Evolutionary conservation across 139 green algal species (phyloP).

Genomic region (Chlamydomonas sp.): DNA sequence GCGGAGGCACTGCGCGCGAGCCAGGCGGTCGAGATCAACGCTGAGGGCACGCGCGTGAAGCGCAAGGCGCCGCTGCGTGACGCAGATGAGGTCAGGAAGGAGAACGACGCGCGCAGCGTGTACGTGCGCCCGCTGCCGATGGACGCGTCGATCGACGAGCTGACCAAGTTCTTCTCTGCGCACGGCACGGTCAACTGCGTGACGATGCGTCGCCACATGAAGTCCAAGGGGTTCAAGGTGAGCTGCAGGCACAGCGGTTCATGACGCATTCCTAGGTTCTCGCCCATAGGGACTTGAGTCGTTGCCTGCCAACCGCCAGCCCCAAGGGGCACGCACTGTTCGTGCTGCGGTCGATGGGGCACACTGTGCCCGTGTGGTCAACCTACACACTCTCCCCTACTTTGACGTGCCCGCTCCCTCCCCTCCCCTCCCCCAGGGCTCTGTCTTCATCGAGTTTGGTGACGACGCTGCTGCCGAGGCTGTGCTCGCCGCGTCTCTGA

Average conservation of each 20-base stretch:
- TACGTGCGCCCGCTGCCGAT: slow-evolving; percentile 73
- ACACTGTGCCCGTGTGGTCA: no score
- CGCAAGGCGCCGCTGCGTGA: slow-evolving; percentile 25
- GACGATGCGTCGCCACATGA: slow-evolving; percentile 67
- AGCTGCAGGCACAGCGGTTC: no score
- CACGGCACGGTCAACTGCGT: slow-evolving; percentile 49
- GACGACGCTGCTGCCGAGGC: slow-evolving; percentile 40
- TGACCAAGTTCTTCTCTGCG: slow-evolving; percentile 47
- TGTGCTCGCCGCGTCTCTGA: slow-evolving; percentile 35
- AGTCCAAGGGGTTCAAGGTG: slow-evolving; percentile 71
- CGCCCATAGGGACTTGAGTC: no score
- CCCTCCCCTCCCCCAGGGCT: no score
- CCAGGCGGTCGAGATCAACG: slow-evolving; percentile 16
- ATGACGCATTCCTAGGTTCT: no score
- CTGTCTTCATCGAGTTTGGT: slow-evolving; percentile 70
- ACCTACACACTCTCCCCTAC: no score
- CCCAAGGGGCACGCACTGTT: no score
- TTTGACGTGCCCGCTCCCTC: no score
- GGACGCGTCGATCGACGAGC: slow-evolving; percentile 31
- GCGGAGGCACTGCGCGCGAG: slow-evolving; percentile 26
- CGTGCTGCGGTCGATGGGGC: no score
- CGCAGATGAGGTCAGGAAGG: slow-evolving; percentile 28
- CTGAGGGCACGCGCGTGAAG: slow-evolving; percentile 38
- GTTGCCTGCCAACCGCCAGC: no score
- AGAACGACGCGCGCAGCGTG: slow-evolving; percentile 61